A percentile compares a stretch with the other conserved stretches of the same genome.
Evolutionary conservation across 164 flowering plant species (phyloP).

Genomic region (Annona cherimola): DNA sequence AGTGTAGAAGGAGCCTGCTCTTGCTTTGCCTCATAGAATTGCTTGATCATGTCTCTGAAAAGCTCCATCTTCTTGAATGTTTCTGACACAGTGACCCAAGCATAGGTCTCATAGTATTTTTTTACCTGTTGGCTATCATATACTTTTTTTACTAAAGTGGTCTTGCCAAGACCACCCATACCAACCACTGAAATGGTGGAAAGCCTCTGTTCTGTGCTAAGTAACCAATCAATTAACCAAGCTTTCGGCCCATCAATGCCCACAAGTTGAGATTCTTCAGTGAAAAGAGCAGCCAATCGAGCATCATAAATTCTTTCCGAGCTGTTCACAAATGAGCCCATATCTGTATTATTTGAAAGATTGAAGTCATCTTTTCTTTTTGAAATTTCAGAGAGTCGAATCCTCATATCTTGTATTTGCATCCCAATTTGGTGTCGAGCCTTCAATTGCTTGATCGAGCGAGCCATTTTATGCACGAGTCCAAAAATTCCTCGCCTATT

Average conservation of each 20-base stretch:
- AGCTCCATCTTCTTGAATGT: conserved; percentile 1
- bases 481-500: no score
- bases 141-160: conserved; percentile 15
- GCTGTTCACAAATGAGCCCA: no score
- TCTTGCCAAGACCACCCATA: conserved; percentile 22
- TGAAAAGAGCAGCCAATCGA: background rate
- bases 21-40: background rate
- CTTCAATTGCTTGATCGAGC: no score
- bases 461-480: no score
- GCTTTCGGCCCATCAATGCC: background rate
- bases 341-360: no score
- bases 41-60: conserved; percentile 3
- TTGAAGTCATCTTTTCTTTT: no score
- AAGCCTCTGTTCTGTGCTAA: conserved; percentile 5
- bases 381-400: no score
- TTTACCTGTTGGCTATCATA: conserved; percentile 7
- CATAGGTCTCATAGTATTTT: conserved; percentile 12
- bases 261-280: background rate
- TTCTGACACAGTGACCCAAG: conserved; percentile 16
- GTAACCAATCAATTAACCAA: conserved; percentile 14
- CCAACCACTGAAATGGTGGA: conserved; percentile 9
- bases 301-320: background rate
- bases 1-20: conserved; percentile 10
- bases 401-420: no score
- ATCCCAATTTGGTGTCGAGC: no score